Evolutionary conservation across 2,329 filamentous ascomycete genomes (phyloP).

Genomic region (Alternaria sp.): DNA sequence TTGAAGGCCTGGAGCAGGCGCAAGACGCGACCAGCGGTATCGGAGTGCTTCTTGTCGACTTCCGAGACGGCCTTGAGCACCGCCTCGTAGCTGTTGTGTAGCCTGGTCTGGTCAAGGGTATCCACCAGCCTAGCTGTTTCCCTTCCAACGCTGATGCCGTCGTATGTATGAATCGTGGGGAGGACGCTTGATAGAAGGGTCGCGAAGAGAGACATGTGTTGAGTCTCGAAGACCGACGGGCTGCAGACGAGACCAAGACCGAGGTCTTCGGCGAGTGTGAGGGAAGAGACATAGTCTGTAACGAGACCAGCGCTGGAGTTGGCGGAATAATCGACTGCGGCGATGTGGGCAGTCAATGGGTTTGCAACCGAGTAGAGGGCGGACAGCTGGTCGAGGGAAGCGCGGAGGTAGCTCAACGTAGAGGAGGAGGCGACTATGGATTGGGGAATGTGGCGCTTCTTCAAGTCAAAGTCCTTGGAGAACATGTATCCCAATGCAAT

Average conservation of each 20-base stretch:
- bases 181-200: slow-evolving; percentile 80
- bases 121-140: slow-evolving; percentile 86
- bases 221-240: slow-evolving; percentile 85
- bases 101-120: slow-evolving; percentile 74
- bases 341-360: slow-evolving; percentile 90
- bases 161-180: slow-evolving; percentile 88
- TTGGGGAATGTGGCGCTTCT: slow-evolving; percentile 91
- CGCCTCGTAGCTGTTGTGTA: slow-evolving; percentile 73
- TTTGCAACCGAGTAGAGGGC: slow-evolving; percentile 91
- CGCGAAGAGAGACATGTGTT: slow-evolving; percentile 93
- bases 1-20: slow-evolving; percentile 80
- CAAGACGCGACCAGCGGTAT: slow-evolving; percentile 74
- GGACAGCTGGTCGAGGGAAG: slow-evolving; percentile 89
- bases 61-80: slow-evolving; percentile 69
- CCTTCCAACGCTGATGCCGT: slow-evolving; percentile 81
- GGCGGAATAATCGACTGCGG: slow-evolving; percentile 83
- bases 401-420: slow-evolving; percentile 79
- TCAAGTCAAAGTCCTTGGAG: slow-evolving; percentile 92
- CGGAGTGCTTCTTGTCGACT: slow-evolving; percentile 72
- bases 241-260: slow-evolving; percentile 87
- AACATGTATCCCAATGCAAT: slow-evolving; percentile 97
- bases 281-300: slow-evolving; percentile 82
- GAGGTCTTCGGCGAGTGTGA: slow-evolving; percentile 86
- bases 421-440: slow-evolving; percentile 86
- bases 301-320: slow-evolving; percentile 74